Conservation (phyloP, 345 rosid species). For the Ailanthus altissimus region DNA sequence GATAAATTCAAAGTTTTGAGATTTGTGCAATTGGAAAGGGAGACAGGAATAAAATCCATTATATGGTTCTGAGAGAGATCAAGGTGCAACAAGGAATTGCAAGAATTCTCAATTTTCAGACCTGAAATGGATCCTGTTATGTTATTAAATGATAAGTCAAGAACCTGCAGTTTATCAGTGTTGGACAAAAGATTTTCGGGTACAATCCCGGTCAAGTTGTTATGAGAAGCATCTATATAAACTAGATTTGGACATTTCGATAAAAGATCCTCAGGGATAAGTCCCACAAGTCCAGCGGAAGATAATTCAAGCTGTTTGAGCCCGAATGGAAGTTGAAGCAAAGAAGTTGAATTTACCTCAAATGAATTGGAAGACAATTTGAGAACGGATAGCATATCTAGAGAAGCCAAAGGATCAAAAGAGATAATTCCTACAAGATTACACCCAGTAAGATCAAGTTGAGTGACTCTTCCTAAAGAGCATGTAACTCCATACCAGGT, state of each 20-base stretch:
- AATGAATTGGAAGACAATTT: constrained; percentile 65
- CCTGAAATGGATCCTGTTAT: constrained; percentile 80
- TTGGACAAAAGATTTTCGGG: constrained; percentile 55
- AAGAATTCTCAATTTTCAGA: constrained; percentile 52
- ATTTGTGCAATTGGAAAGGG: constrained; percentile 75
- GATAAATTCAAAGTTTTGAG: constrained; percentile 67
- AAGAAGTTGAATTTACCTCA: constrained; percentile 58
- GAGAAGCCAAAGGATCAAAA: constrained; percentile 57
- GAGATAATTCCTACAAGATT: constrained; percentile 57
- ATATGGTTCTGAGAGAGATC: constrained; percentile 73
- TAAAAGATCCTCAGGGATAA: constrained; percentile 58
- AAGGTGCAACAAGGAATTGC: constrained; percentile 60
- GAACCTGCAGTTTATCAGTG: constrained; percentile 62
- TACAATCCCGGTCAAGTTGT: constrained; percentile 65
- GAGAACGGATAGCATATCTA: constrained; percentile 58
- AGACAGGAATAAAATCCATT: constrained; percentile 52
- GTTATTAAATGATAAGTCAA: constrained; percentile 83
- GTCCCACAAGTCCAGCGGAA: constrained; percentile 60
- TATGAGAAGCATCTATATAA: constrained; percentile 55
- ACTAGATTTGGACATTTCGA: constrained; percentile 57
- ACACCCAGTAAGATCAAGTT: constrained; percentile 63
- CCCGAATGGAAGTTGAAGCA: constrained; percentile 70
- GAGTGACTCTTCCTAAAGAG: constrained; percentile 59
- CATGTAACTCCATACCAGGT: constrained; percentile 78
- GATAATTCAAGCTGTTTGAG: constrained; percentile 72